Evolutionary conservation across 106 monocot species (phyloP).

Genomic region (Allium sativum): DNA sequence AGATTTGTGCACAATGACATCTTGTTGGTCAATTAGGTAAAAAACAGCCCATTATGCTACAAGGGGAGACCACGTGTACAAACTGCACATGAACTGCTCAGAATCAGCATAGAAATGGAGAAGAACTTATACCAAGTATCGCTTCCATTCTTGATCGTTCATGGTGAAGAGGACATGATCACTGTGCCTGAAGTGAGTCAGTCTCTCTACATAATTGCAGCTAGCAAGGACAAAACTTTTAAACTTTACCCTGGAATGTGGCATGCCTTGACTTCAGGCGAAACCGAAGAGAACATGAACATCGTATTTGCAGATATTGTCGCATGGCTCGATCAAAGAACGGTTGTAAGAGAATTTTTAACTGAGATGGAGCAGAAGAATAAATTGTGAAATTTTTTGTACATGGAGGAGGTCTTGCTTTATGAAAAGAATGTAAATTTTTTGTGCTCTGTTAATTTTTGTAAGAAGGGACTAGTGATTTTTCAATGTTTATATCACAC

Average conservation of each 20-base stretch:
- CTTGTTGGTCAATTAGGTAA: conserved; percentile 11
- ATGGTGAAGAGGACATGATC: conserved; percentile 56
- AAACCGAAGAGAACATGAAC: conserved; percentile 49
- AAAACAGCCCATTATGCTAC: conserved; percentile 31
- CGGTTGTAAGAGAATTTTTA: background rate
- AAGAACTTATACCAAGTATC: conserved; percentile 39
- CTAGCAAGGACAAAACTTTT: conserved; percentile 46
- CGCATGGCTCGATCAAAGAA: conserved; percentile 40
- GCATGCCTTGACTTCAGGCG: conserved; percentile 64
- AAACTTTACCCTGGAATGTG: conserved; percentile 78
- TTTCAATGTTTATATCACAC: no score
- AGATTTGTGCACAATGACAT: background rate
- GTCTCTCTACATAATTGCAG: conserved; percentile 28
- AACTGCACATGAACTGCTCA: conserved; percentile 50
- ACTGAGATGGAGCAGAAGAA: conserved; percentile 14
- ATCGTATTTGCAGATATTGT: conserved; percentile 55
- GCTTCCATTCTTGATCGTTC: conserved; percentile 59
- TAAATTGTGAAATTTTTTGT: no score
- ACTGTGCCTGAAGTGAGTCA: conserved; percentile 53
- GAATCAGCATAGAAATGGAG: conserved; percentile 55
- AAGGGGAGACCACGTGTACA: conserved; percentile 46
- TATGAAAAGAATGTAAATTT: no score
- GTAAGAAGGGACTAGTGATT: no score
- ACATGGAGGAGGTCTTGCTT: no score
- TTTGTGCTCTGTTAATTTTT: no score